Evolutionary conservation across 1,139 yeast species (phyloP).

Genomic region (Yamadazyma sp.): DNA sequence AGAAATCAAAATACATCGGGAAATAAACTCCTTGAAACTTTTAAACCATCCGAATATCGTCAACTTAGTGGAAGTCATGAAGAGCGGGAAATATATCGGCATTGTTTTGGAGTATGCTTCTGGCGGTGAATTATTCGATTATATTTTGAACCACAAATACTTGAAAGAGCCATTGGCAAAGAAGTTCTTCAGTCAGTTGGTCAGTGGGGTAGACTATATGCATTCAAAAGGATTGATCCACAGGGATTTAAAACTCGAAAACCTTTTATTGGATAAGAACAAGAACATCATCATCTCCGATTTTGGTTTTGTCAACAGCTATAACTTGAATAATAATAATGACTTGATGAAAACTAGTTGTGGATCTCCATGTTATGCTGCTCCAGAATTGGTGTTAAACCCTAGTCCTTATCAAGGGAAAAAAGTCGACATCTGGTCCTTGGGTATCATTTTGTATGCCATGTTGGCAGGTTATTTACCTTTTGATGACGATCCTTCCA

Average conservation of each 20-base stretch:
- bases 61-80: slow-evolving; percentile 86
- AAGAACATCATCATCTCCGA: slow-evolving; percentile 78
- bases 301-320: slow-evolving; percentile 91
- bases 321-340: slow-evolving; percentile 51
- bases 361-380: slow-evolving; percentile 98
- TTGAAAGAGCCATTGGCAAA: slow-evolving; percentile 86
- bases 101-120: slow-evolving; percentile 95
- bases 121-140: slow-evolving; percentile 95
- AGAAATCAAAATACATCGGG: slow-evolving; percentile 88
- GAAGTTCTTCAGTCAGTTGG: slow-evolving; percentile 85
- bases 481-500: slow-evolving; percentile 94
- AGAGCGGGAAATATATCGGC: slow-evolving; percentile 92
- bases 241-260: slow-evolving; percentile 73
- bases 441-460: slow-evolving; percentile 93
- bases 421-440: slow-evolving; percentile 95
- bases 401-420: slow-evolving; percentile 89
- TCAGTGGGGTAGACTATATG: slow-evolving; percentile 90
- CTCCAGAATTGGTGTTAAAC: slow-evolving; percentile 92
- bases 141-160: slow-evolving; percentile 82
- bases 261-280: slow-evolving; percentile 73
- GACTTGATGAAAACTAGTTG: slow-evolving; percentile 95
- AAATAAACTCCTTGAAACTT: slow-evolving; percentile 83
- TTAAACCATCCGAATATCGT: slow-evolving; percentile 90
- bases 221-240: slow-evolving; percentile 83
- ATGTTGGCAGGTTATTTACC: slow-evolving; percentile 98